Evolutionary conservation across 192 early-diverging fungal genomes (phyloP).

Genomic region (Entophlyctis luteolus): DNA sequence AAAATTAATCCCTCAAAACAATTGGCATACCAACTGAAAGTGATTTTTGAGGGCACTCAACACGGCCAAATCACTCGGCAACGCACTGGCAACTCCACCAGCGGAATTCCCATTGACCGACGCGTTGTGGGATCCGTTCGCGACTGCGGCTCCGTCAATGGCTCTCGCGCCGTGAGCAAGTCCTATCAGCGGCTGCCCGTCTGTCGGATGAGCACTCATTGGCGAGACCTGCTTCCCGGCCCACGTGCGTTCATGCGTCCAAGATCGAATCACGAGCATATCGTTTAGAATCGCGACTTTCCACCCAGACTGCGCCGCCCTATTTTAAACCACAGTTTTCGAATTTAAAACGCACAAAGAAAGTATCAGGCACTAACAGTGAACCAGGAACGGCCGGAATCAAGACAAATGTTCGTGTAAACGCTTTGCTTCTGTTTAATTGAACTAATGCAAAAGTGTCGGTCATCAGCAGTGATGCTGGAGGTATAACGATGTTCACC

Average conservation of each 20-base stretch:
- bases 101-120: neutral
- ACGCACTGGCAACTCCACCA: neutral
- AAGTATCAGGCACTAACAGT: neutral
- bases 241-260: slow-evolving; percentile 4
- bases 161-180: slow-evolving; percentile 16
- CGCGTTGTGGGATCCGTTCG: neutral
- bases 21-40: slow-evolving; percentile 23
- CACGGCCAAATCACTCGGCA: slow-evolving; percentile 15
- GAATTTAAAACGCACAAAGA: neutral
- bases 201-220: slow-evolving; percentile 6
- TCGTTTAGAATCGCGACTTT: slow-evolving; percentile 10
- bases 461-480: neutral
- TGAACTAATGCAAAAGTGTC: neutral
- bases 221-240: neutral
- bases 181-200: slow-evolving; percentile 16
- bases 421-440: slow-evolving; percentile 13
- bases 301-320: slow-evolving; percentile 12
- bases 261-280: slow-evolving; percentile 22
- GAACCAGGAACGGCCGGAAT: slow-evolving; percentile 36
- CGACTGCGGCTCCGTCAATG: neutral
- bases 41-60: slow-evolving; percentile 20
- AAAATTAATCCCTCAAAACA: neutral
- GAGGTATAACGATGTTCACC: slow-evolving; percentile 7
- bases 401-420: slow-evolving; percentile 42
- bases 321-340: neutral